These are phyloP conservation scores for Madurella mycetomatis DNA, from an alignment of 2,329 filamentous ascomycete species.

Conservation along the genomic window DNA sequence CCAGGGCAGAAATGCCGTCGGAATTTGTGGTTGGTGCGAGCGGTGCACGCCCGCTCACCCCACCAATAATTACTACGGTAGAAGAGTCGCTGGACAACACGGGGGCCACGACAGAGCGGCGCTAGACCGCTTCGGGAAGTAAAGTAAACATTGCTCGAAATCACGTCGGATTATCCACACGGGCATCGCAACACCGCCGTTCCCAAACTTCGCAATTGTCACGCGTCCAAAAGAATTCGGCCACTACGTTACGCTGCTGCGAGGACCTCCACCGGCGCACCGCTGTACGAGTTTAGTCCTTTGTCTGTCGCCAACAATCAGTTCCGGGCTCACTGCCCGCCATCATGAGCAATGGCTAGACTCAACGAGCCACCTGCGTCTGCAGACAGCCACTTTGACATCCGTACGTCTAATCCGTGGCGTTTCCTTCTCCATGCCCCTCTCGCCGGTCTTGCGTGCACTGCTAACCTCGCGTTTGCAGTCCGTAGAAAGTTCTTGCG, in stretches of 20 bases:
- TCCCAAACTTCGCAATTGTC: background rate
- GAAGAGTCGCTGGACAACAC: constrained; percentile 21
- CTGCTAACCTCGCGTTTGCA: constrained; percentile 33
- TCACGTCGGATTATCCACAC: constrained; percentile 22
- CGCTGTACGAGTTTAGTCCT: background rate
- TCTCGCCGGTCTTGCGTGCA: constrained; percentile 14
- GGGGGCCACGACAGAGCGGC: constrained; percentile 4
- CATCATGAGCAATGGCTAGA: constrained; percentile 59
- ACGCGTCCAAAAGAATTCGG: background rate
- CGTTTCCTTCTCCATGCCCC: constrained; percentile 5
- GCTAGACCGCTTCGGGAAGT: constrained; percentile 23
- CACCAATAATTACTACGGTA: too few species aligned
- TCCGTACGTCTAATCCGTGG: constrained; percentile 51
- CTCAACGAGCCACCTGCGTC: constrained; percentile 70
- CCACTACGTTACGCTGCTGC: constrained; percentile 4
- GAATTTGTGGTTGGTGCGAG: too few species aligned
- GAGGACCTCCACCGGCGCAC: background rate
- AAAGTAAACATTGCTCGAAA: constrained; percentile 27
- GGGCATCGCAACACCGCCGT: background rate
- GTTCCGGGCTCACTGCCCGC: background rate
- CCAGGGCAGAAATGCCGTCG: too few species aligned
- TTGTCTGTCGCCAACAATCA: background rate
- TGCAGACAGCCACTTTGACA: constrained; percentile 59
- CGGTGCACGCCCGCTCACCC: too few species aligned
- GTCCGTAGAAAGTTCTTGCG: constrained; percentile 75